Base-by-base conservation (phyloP, 805 yeast genomes). In the Metschnikowia proteae region DNA sequence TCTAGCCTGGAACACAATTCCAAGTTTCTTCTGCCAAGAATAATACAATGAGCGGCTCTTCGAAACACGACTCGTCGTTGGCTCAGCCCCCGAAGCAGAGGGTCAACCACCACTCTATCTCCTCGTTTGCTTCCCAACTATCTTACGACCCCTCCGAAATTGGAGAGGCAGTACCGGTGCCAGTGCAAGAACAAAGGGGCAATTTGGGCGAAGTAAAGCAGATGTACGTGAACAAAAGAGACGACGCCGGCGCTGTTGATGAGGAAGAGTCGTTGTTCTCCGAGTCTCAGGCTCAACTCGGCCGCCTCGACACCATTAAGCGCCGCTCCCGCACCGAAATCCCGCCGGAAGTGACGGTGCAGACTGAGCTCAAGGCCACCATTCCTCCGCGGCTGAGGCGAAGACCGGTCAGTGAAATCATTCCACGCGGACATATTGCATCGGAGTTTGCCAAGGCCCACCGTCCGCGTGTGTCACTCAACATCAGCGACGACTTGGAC, bases 381-480 rank as follows among this genome's bases (percentile, higher is more conserved):
- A 59, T 73, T 2, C 77, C 77, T 2, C 67, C 74, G 1, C 61
- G 77, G 45, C 70, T 74, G 33, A 60, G 60, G 5, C 59, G 68
- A 40, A 56, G 77, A 48, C 76, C 76, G 5, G 63, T 63, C 27
- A 67, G 71, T 49, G 68, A 55, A 44, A 43, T 49, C 26, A 25
- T 49, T 10, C 45, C 37, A 33, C 39, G 47, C 41, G 43, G 46
- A 32, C 6, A 44, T 31, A 9, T 32, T 37, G 10, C 39, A 32
- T 10, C 41, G 31, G 22, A 30, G 8, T 34, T 28, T 13, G 26
- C 9, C 26, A 42, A 27, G 17, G 10, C 45, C 23, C 45, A 50
- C 22, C 45, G 38, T 35, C 42, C 46, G 35, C 57, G 65, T 23
- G 41, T 55, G 4, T 65, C 72, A 5, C 51, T 68, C 37, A 60